Percentiles rank a stretch among this genome's conserved stretches.
Conservation (phyloP, 345 rosid genomes). For the Crucihimalaya himalaica region DNA sequence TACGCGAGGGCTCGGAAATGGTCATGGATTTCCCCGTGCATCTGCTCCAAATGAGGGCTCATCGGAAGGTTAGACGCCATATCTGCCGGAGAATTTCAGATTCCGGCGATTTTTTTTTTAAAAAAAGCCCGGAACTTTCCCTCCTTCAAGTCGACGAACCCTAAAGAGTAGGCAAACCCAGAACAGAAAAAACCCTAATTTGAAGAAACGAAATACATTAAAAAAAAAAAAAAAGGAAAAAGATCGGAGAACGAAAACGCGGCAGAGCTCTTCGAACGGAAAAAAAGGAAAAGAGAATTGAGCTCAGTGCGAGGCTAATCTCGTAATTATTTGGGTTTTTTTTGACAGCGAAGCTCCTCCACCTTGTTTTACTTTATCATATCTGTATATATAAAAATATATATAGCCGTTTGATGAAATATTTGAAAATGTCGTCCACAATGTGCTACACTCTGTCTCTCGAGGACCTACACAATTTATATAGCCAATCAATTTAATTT, state of each 20-base stretch:
- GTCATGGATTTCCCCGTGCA: conserved; percentile 88
- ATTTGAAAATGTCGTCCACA: conserved; percentile 16
- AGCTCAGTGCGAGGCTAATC: too few species aligned
- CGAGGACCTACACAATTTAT: background rate
- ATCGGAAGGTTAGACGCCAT: conserved; percentile 65
- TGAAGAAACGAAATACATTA: too few species aligned
- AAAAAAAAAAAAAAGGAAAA: background rate
- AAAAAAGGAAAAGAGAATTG: background rate
- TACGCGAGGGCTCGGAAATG: conserved; percentile 86
- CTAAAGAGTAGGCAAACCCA: conserved; percentile 14
- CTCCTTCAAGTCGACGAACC: background rate
- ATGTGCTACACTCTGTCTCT: conserved; percentile 2
- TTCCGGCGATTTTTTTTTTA: conserved; percentile 29
- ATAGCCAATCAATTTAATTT: background rate
- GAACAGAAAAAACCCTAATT: conserved; percentile 31
- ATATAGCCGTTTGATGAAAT: conserved; percentile 5
- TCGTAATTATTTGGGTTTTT: too few species aligned
- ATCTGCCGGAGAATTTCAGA: conserved; percentile 37
- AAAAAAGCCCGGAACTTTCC: background rate
- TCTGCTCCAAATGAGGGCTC: conserved; percentile 94
- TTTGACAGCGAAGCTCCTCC: conserved; percentile 30
- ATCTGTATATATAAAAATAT: too few species aligned
- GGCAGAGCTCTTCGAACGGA: conserved; percentile 14
- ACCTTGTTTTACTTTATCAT: too few species aligned
- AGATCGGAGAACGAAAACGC: conserved; percentile 30